These are phyloP conservation scores for Carallia brachiata DNA, from an alignment of 345 rosid genomes.

Conservation along the genomic window DNA sequence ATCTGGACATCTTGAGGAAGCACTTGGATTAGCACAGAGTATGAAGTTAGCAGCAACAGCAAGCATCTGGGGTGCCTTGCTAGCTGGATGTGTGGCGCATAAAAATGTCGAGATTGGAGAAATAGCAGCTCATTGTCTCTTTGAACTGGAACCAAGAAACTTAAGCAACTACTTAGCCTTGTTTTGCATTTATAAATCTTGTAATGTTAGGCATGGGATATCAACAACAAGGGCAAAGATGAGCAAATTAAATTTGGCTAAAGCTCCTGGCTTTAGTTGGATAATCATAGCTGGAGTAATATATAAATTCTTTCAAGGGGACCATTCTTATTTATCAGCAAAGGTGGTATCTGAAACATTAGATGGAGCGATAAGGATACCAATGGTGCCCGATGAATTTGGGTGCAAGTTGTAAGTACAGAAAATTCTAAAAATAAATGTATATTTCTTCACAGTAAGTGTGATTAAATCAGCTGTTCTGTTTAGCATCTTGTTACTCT, in stretches of 20 bases:
- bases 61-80: conserved; percentile 29
- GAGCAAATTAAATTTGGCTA: conserved; percentile 22
- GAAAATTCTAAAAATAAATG: background rate
- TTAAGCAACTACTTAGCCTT: conserved; percentile 25
- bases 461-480: no score
- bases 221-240: conserved; percentile 16
- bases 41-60: conserved; percentile 12
- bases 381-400: conserved; percentile 3
- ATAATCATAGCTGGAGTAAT: conserved; percentile 17
- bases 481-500: no score
- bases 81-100: conserved; percentile 28
- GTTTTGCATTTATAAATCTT: conserved; percentile 22
- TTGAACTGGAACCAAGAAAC: conserved; percentile 28
- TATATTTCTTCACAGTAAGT: no score
- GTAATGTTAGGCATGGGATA: conserved; percentile 10
- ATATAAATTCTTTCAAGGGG: conserved; percentile 23
- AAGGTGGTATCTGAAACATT: conserved; percentile 9
- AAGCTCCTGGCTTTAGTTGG: conserved; percentile 28
- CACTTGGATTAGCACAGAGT: conserved; percentile 13
- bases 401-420: background rate
- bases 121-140: conserved; percentile 26
- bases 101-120: conserved; percentile 22
- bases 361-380: conserved; percentile 9
- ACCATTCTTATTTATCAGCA: conserved; percentile 13
- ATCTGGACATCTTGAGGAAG: conserved; percentile 23